Evolutionary conservation across 352 stramenopile species (phyloP).

Genomic region (Globisporangium spinosum): DNA sequence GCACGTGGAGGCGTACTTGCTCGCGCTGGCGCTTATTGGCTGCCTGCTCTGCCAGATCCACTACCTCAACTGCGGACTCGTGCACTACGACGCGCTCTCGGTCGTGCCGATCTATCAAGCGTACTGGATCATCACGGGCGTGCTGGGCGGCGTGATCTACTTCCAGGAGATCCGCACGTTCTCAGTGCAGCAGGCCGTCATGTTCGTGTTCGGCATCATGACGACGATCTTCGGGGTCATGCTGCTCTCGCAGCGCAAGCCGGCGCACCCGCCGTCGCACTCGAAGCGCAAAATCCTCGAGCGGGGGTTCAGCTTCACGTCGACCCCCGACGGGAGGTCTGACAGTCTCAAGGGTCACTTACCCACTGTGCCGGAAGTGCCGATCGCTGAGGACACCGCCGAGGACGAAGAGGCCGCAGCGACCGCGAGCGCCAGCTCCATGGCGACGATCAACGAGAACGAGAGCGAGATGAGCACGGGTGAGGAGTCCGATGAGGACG

Average conservation of each 20-base stretch:
- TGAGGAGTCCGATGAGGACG: constrained; percentile 36
- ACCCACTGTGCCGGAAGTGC: constrained; percentile 22
- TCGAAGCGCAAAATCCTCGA: constrained; percentile 55
- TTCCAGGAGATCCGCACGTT: constrained; percentile 89
- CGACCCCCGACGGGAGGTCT: constrained; percentile 28
- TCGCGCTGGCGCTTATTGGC: constrained; percentile 51
- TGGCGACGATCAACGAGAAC: constrained; percentile 34
- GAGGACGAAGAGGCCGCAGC: constrained; percentile 13
- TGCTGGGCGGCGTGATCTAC: constrained; percentile 88
- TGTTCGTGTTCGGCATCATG: constrained; percentile 83
- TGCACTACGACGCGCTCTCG: constrained; percentile 78
- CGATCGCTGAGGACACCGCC: constrained; percentile 13
- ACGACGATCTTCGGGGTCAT: constrained; percentile 84
- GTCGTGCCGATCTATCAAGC: constrained; percentile 85
- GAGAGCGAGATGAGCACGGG: constrained; percentile 37
- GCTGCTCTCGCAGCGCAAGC: constrained; percentile 73
- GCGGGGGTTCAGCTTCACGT: constrained; percentile 64
- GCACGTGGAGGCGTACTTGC: constrained; percentile 64
- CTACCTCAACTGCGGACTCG: constrained; percentile 73
- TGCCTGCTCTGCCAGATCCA: constrained; percentile 75
- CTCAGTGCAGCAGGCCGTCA: constrained; percentile 60
- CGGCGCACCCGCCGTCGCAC: constrained; percentile 28
- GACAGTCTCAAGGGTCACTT: constrained; percentile 20
- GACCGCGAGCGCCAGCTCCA: constrained; percentile 9
- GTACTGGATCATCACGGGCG: constrained; percentile 89